Base-by-base conservation (phyloP, 257 asterid species). In the Buddleja alternifolia region DNA sequence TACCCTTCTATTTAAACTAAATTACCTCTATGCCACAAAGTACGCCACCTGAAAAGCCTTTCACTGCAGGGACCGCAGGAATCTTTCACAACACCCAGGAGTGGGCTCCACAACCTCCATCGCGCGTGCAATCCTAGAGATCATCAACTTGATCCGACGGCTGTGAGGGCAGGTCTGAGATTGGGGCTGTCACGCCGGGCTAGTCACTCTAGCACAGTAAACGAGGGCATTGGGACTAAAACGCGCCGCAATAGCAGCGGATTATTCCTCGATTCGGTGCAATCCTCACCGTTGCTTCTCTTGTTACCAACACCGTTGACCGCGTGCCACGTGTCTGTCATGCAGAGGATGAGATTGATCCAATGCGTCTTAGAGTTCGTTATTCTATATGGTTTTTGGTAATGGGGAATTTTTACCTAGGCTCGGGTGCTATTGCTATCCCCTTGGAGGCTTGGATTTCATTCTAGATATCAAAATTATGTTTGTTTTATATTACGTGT, bases 151-250 rank as follows among this genome's bases (percentile, higher is more conserved):
- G 47, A 71, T 77, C 78, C 65, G 16, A 75, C 70, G 83, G 80
- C 64, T 45, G 6, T 58, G 58, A 69, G 15, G 15, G 7, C 34
- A 52, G n/a, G 24, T 50, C 56, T 19, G 79, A 15, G 64, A 55
- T 60, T 50, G 52, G 66, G 41, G 66, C 66, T 60, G 20, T 37
- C 53, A 70, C 76, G 70, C 70, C 61, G 52, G 62, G 56, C 72
- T 64, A 66, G 68, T 62, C 64, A 52, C 69, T 51, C 14, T 58
- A 47, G 80, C 82, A 58, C 88, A 34, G 2, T 59, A 34, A 50
- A 32, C 84, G 7, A 80, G 24, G 51, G 70, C 84, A 70, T 80
- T 77, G 89, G 85, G 63, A 81, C 82, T 77, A 67, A 73, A 81
- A 81, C 70, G 75, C 81, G 87, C 82, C 88, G 86, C 84, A 77